Evolutionary conservation across 2,329 filamentous ascomycete species (phyloP).

Genomic region (Ophiostoma sp.): DNA sequence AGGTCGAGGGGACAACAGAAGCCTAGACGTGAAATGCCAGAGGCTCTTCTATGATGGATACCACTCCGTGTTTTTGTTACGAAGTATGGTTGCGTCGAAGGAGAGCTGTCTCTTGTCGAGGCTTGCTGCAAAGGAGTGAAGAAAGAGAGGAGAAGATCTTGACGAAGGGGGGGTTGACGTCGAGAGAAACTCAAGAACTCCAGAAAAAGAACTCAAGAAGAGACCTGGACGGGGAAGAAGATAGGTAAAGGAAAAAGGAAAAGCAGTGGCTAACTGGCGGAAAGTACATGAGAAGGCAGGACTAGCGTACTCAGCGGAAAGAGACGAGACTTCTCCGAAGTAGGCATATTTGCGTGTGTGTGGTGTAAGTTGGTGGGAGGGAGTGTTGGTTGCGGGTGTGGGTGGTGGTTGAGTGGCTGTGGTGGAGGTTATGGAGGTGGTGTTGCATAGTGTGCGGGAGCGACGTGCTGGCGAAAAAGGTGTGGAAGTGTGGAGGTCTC

Average conservation of each 20-base stretch:
- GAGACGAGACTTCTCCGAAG: conserved; percentile 20
- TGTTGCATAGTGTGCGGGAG: conserved; percentile 15
- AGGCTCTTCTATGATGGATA: neutral
- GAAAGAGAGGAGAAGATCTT: neutral
- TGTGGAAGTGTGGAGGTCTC: conserved; percentile 10
- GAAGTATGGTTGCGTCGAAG: neutral
- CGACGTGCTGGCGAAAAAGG: conserved; percentile 5
- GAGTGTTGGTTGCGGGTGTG: conserved; percentile 10
- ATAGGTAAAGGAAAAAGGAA: conserved; percentile 24
- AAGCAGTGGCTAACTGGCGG: conserved; percentile 21
- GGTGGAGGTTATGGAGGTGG: neutral
- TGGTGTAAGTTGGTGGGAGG: conserved; percentile 14
- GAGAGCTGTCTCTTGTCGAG: neutral
- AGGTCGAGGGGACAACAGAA: neutral
- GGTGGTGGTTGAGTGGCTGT: neutral
- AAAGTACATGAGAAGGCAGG: conserved; percentile 15
- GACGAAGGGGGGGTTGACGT: conserved; percentile 10
- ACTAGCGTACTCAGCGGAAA: conserved; percentile 23
- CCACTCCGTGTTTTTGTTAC: neutral
- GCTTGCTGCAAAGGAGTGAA: neutral
- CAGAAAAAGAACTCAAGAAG: neutral
- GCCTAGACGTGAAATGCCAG: neutral
- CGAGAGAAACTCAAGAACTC: neutral
- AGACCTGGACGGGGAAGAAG: conserved; percentile 1
- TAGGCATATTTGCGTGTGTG: conserved; percentile 3